A percentile compares a stretch with the other conserved stretches of the same genome.
Evolutionary conservation across 2,329 filamentous ascomycete genomes (phyloP).

Genomic region (Verticillium nonalfalfae): DNA sequence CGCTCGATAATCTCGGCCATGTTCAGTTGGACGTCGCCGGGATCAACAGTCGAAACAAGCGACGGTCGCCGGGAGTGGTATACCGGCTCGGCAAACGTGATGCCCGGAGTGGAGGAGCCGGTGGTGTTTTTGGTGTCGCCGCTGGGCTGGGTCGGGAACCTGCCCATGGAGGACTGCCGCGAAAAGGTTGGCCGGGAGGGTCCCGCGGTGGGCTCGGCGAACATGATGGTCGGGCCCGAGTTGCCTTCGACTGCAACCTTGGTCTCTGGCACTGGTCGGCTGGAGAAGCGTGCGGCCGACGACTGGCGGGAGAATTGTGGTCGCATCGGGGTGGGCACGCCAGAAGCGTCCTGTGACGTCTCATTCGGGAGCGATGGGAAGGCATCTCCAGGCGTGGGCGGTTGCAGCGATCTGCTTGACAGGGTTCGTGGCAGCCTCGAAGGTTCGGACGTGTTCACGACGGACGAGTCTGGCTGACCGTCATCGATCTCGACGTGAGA

Average conservation of each 20-base stretch:
- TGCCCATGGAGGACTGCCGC: constrained; percentile 41
- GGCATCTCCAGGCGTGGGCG: background rate
- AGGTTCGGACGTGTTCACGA: background rate
- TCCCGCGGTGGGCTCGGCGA: constrained; percentile 42
- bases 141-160: constrained; percentile 57
- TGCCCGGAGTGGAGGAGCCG: constrained; percentile 49
- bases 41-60: constrained; percentile 19
- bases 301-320: constrained; percentile 46
- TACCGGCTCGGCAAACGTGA: constrained; percentile 52
- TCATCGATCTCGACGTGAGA: background rate
- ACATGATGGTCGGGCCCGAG: constrained; percentile 68
- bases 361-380: background rate
- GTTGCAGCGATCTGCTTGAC: background rate
- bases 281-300: constrained; percentile 59
- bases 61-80: constrained; percentile 31
- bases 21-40: constrained; percentile 29
- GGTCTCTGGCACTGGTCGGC: constrained; percentile 65
- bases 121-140: constrained; percentile 55
- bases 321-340: constrained; percentile 20
- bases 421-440: background rate
- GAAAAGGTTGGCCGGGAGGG: constrained; percentile 28
- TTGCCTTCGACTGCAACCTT: constrained; percentile 59
- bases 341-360: background rate
- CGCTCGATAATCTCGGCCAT: constrained; percentile 38
- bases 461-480: background rate